Conservation (phyloP, 2,329 filamentous ascomycete genomes). For the Monosporascus sp. region DNA sequence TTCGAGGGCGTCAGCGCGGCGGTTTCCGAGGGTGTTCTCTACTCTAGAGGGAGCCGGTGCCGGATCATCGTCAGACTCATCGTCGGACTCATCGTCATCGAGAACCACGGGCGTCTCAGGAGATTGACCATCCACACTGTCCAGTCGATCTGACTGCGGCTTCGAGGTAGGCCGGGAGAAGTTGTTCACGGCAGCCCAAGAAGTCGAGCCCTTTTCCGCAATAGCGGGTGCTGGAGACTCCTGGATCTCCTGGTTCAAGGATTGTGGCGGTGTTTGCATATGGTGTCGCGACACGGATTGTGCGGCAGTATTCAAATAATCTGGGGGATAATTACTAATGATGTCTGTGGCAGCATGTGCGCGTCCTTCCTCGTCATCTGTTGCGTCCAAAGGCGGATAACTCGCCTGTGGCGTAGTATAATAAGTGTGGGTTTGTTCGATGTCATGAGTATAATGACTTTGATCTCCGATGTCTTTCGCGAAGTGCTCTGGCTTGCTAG, state of each 20-base stretch:
- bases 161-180: conserved; percentile 6
- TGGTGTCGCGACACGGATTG: conserved; percentile 3
- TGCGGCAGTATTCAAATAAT: conserved; percentile 15
- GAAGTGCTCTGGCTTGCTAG: neutral
- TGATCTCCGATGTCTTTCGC: conserved; percentile 1
- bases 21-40: conserved; percentile 11
- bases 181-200: conserved; percentile 24
- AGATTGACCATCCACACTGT: conserved; percentile 16
- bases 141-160: conserved; percentile 10
- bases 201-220: conserved; percentile 6
- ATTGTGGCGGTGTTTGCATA: conserved; percentile 3
- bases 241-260: conserved; percentile 1
- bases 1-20: conserved; percentile 11
- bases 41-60: conserved; percentile 9
- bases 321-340: conserved; percentile 17
- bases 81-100: conserved; percentile 24
- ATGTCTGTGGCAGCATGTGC: conserved; percentile 3
- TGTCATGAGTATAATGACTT: neutral
- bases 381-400: conserved; percentile 16
- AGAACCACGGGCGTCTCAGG: conserved; percentile 24
- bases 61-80: conserved; percentile 20
- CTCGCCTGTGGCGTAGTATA: conserved; percentile 1
- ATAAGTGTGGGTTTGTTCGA: conserved; percentile 4
- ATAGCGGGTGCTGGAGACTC: neutral
- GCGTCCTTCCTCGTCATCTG: conserved; percentile 7